Percentiles rank a stretch among this genome's conserved stretches.
Evolutionary conservation across 176 grass and related monocot species (phyloP).

Genomic region (Carex kokanica): DNA sequence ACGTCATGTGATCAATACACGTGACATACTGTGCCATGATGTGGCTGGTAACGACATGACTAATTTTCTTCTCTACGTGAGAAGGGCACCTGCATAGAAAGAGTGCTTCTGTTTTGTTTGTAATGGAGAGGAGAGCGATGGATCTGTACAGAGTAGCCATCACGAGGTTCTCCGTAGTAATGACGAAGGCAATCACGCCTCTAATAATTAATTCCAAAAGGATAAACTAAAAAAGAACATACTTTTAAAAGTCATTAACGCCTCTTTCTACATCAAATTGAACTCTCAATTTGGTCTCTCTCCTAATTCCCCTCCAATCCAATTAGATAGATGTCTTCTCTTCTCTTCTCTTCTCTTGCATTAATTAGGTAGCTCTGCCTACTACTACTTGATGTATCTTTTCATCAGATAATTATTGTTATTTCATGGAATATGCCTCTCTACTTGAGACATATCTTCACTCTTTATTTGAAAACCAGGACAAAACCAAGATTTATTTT

Average conservation of each 20-base stretch:
- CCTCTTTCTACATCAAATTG: neutral
- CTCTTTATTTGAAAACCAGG: neutral
- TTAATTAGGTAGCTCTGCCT: neutral
- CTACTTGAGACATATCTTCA: neutral
- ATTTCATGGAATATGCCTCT: neutral
- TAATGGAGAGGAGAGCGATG: neutral
- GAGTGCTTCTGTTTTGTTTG: neutral
- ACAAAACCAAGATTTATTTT: neutral
- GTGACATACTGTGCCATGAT: too few relatives aligned
- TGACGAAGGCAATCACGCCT: constrained; percentile 5
- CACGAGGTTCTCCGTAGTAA: neutral
- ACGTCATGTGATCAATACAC: too few relatives aligned
- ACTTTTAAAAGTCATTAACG: neutral
- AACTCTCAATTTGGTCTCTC: neutral
- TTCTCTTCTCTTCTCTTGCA: constrained; percentile 7
- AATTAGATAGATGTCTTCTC: neutral
- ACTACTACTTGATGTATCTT: neutral
- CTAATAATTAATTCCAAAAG: constrained; percentile 14
- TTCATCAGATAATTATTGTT: neutral
- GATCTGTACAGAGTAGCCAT: neutral
- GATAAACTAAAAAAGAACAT: neutral
- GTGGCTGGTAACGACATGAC: too few relatives aligned
- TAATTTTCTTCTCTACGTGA: neutral
- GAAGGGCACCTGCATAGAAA: too few relatives aligned
- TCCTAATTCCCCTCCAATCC: neutral